These are phyloP conservation scores for Aspergillus kassunensis DNA, from an alignment of 495 filamentous ascomycete genomes.

Conservation along the genomic window DNA sequence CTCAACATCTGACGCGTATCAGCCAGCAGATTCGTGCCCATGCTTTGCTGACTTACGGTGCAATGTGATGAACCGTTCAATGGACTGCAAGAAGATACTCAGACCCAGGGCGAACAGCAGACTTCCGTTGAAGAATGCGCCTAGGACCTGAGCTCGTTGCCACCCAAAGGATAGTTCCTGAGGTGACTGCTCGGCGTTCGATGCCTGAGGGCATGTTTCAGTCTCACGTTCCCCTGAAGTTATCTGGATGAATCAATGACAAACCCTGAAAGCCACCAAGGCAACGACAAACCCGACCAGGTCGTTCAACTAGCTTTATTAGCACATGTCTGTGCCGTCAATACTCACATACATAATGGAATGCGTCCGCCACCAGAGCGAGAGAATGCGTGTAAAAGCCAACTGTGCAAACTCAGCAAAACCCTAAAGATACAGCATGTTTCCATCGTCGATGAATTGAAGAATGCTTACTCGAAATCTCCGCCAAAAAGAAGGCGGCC, in stretches of 20 bases:
- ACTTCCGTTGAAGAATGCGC: constrained; percentile 87
- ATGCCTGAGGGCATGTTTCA: constrained; percentile 19
- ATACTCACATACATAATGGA: constrained; percentile 70
- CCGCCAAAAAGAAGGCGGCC: constrained; percentile 47
- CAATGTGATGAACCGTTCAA: constrained; percentile 67
- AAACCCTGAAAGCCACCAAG: constrained; percentile 75
- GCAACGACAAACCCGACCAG: constrained; percentile 83
- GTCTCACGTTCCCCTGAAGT: background rate
- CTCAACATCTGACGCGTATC: constrained; percentile 14
- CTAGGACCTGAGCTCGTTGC: constrained; percentile 83
- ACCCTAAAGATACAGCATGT: background rate
- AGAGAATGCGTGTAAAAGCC: constrained; percentile 81
- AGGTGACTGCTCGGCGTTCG: constrained; percentile 27
- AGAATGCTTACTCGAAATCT: constrained; percentile 41
- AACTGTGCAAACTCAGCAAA: constrained; percentile 31
- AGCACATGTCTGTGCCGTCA: background rate
- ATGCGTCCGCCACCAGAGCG: constrained; percentile 85
- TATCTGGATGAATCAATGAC: background rate
- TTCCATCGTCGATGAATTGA: background rate
- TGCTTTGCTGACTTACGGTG: constrained; percentile 25
- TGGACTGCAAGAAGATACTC: constrained; percentile 86
- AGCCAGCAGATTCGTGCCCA: constrained; percentile 12
- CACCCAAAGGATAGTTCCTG: constrained; percentile 53
- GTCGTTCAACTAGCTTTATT: constrained; percentile 67
- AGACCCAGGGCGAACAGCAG: constrained; percentile 87